Base-by-base conservation (phyloP, 345 rosid species). In the Cardamine chenopodiifolia region DNA sequence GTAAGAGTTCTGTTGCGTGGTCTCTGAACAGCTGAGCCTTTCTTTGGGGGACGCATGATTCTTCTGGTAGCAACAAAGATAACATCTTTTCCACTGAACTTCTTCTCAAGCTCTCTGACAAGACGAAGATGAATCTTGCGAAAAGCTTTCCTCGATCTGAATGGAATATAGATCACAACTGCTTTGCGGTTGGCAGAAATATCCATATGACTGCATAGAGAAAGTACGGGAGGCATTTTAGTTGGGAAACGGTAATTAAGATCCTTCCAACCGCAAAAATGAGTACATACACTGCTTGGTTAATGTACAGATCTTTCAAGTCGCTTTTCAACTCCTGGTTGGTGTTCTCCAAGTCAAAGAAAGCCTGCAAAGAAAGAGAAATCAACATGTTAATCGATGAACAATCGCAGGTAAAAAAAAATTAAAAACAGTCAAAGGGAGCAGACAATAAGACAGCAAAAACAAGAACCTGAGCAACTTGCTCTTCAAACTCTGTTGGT, bases 71-170 rank as follows among this genome's bases (percentile, higher is more conserved):
- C 83, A 81, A 92, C 67, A 56, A 92, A 26, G 8, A 90, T 76
- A 55, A 92, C 95, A 83, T 90, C 97, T 87, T 89, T 92, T 10
- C 98, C 98, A 81, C 97, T 89, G 90, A 92, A 92, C 60, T 93
- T 92, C 72, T 92, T 92, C 90, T 92, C 97, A 57, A 92, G 78
- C 86, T 92, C 97, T 66, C 97, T 85, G 23, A 88, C 96, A 53
- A 90, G 92, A 49, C 97, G 89, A 1, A 84, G 63, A 78, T 92
- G 97, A 74, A 90, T 81, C 90, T 92, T 92, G 55, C 94, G 88
- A 82, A 79, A 92, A 37, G 92, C 87, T 75, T 92, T 93, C 82
- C 96, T 89, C 87, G 90, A 66, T 78, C 98, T 85, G 72, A 82
- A 90, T 1, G 97, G 98, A 56, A 90, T 93, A 22, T 83, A 79